phyloP scores from a whole-genome alignment of 192 early-diverging fungal species.

The Backusella morwellensis region DNA sequence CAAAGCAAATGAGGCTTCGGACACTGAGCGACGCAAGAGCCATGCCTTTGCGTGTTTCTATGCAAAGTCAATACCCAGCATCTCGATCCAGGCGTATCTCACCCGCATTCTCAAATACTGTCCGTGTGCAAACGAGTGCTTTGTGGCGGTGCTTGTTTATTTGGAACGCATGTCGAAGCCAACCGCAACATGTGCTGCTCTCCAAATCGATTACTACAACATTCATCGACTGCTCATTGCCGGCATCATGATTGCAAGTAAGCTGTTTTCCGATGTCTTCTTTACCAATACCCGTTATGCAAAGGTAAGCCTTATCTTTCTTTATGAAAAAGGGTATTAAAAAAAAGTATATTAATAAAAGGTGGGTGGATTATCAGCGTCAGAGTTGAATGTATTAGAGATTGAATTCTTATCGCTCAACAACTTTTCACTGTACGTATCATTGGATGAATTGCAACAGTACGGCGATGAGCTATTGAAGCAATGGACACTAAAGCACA shows the following conservation, averaged over 20 bases:
- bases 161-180: conserved; percentile 80
- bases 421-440: conserved; percentile 77
- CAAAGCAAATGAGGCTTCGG: conserved; percentile 71
- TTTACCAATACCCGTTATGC: conserved; percentile 92
- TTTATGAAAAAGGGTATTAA: too few relatives aligned
- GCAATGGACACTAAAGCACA: conserved; percentile 43
- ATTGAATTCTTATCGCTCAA: conserved; percentile 80
- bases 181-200: conserved; percentile 50
- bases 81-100: conserved; percentile 84
- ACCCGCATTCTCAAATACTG: conserved; percentile 91
- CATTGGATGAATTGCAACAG: conserved; percentile 74
- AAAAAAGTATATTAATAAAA: conserved; percentile 9
- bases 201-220: conserved; percentile 83
- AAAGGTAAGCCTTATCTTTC: conserved; percentile 41
- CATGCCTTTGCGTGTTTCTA: conserved; percentile 76
- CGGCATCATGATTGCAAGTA: conserved; percentile 86
- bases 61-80: conserved; percentile 86
- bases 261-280: conserved; percentile 91
- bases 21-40: conserved; percentile 77
- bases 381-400: conserved; percentile 86
- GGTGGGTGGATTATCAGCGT: conserved; percentile 84
- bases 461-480: conserved; percentile 70
- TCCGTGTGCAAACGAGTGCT: conserved; percentile 89
- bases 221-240: conserved; percentile 91
- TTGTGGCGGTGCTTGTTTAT: conserved; percentile 86